Evolutionary conservation across 768 basidiomycete genomes (phyloP).

Genomic region (Leccinum disarticulatum): DNA sequence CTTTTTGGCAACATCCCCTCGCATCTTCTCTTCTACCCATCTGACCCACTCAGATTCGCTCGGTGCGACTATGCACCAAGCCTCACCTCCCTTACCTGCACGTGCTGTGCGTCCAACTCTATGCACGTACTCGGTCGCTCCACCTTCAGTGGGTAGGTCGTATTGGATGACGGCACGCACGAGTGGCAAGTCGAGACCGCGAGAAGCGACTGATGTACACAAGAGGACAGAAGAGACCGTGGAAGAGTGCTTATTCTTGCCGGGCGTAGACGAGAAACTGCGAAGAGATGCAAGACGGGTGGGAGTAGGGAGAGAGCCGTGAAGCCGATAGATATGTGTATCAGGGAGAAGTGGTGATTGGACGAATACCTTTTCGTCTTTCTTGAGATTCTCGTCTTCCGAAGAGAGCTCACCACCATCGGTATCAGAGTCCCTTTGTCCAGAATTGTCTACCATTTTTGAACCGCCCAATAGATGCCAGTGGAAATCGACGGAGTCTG

Average conservation of each 20-base stretch:
- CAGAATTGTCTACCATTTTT: constrained; percentile 51
- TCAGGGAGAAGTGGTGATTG: constrained; percentile 78
- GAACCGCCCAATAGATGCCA: constrained; percentile 81
- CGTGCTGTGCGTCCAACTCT: constrained; percentile 96
- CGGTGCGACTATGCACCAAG: constrained; percentile 89
- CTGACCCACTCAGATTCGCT: constrained; percentile 87
- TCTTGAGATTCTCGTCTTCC: constrained; percentile 27
- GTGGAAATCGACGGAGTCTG: constrained; percentile 97
- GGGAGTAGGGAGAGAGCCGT: constrained; percentile 85
- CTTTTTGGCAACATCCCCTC: constrained; percentile 40
- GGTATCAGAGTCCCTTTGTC: constrained; percentile 23
- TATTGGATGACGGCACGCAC: constrained; percentile 95
- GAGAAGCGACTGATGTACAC: constrained; percentile 97
- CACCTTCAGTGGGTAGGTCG: constrained; percentile 96
- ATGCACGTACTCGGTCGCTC: constrained; percentile 95
- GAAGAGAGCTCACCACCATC: constrained; percentile 26
- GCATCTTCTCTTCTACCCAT: constrained; percentile 87
- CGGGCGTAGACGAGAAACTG: constrained; percentile 60
- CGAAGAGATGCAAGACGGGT: constrained; percentile 82
- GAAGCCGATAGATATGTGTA: constrained; percentile 82
- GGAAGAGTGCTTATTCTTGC: constrained; percentile 31
- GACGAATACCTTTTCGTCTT: constrained; percentile 48
- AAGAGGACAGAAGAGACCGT: constrained; percentile 70
- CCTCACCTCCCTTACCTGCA: constrained; percentile 92
- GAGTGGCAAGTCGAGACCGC: constrained; percentile 93